These are phyloP conservation scores for Tieghemiomyces parasiticus DNA, from an alignment of 192 early-diverging fungal genomes.

Conservation along the genomic window DNA sequence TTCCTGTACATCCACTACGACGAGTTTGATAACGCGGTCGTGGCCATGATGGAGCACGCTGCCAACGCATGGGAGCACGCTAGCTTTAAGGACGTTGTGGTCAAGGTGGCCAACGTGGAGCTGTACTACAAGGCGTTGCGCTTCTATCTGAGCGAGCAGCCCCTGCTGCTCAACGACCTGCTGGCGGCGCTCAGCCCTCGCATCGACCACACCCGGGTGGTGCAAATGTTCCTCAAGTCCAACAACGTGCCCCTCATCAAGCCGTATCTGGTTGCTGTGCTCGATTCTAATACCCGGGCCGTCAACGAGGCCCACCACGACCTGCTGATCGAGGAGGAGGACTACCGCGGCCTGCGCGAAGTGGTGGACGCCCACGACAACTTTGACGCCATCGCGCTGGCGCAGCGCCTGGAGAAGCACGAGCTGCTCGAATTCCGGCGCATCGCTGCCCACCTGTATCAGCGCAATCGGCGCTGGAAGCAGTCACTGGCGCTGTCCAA, in stretches of 20 bases:
- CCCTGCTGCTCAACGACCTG: constrained; percentile 84
- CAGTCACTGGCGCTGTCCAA: constrained; percentile 92
- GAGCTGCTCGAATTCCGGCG: constrained; percentile 95
- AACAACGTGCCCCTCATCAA: constrained; percentile 97
- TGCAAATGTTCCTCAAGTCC: constrained; percentile 94
- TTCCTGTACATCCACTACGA: constrained; percentile 99
- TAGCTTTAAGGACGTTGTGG: constrained; percentile 90
- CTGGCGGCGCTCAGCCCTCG: constrained; percentile 74
- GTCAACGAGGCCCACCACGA: constrained; percentile 96
- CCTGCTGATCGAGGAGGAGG: constrained; percentile 95
- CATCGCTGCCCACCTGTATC: constrained; percentile 91
- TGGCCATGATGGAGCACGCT: constrained; percentile 91
- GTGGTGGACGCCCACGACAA: constrained; percentile 90
- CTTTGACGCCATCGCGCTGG: constrained; percentile 87
- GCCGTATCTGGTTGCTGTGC: constrained; percentile 89
- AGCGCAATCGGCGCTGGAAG: constrained; percentile 91
- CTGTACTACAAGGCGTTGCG: constrained; percentile 96
- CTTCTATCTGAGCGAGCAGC: constrained; percentile 95
- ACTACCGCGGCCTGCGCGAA: constrained; percentile 82
- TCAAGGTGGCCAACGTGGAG: constrained; percentile 95
- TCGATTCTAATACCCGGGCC: constrained; percentile 81
- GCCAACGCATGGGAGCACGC: constrained; percentile 94
- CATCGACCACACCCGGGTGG: constrained; percentile 94
- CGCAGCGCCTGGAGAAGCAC: constrained; percentile 88
- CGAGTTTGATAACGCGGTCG: constrained; percentile 94